Evolutionary conservation across 495 filamentous ascomycete species (phyloP).

Genomic region (Hypomontagnella submonticulosa): DNA sequence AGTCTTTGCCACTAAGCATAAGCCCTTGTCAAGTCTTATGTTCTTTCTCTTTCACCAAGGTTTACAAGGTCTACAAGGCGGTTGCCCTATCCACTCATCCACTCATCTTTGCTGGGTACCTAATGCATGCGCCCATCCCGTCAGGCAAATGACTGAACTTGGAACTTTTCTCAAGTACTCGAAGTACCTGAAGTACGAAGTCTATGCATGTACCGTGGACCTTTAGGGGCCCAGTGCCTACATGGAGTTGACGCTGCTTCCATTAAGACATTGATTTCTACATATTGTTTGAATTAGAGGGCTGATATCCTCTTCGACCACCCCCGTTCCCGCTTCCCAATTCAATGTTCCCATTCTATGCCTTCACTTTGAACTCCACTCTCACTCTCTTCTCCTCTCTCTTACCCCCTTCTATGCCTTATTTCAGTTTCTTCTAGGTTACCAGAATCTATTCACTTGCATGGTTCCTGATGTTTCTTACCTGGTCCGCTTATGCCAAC

Average conservation of each 20-base stretch:
- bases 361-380: slow-evolving; percentile 41
- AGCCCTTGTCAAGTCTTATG: slow-evolving; percentile 19
- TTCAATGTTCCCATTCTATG: slow-evolving; percentile 37
- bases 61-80: too few species aligned
- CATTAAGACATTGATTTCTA: background rate
- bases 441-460: slow-evolving; percentile 34
- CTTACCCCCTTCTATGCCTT: slow-evolving; percentile 14
- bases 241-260: too few species aligned
- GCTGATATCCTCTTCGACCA: slow-evolving; percentile 35
- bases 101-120: slow-evolving; percentile 24
- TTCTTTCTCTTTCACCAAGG: slow-evolving; percentile 6
- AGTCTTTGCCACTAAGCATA: background rate
- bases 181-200: too few species aligned
- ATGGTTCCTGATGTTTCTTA: slow-evolving; percentile 41
- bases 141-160: slow-evolving; percentile 30
- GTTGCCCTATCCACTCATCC: slow-evolving; percentile 14
- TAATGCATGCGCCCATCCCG: slow-evolving; percentile 35
- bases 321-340: slow-evolving; percentile 45
- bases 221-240: too few species aligned
- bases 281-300: slow-evolving; percentile 18
- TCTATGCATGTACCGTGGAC: too few species aligned
- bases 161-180: slow-evolving; percentile 14
- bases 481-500: slow-evolving; percentile 26
- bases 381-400: slow-evolving; percentile 12
- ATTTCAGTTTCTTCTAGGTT: slow-evolving; percentile 20